Evolutionary conservation across 2,329 filamentous ascomycete genomes (phyloP).

Genomic region (Aspergillus sojae): DNA sequence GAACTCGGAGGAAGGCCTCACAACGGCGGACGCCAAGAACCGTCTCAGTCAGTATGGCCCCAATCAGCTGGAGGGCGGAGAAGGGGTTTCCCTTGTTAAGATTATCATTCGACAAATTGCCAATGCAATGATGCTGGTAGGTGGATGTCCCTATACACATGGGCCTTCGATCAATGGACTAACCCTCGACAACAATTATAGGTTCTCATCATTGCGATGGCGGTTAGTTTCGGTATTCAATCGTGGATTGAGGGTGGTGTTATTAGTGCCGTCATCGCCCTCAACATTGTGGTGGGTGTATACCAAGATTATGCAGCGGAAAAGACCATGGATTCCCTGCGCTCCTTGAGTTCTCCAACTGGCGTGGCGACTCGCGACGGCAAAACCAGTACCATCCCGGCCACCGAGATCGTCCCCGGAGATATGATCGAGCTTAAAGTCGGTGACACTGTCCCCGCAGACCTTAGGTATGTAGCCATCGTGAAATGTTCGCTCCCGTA

Average conservation of each 20-base stretch:
- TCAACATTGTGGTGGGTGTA: constrained; percentile 63
- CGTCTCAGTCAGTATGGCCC: constrained; percentile 61
- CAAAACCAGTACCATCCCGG: constrained; percentile 56
- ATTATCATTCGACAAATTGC: constrained; percentile 68
- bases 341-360: constrained; percentile 60
- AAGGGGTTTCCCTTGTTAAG: constrained; percentile 69
- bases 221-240: constrained; percentile 59
- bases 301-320: constrained; percentile 64
- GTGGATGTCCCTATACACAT: constrained; percentile 13
- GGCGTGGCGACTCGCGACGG: constrained; percentile 62
- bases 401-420: constrained; percentile 64
- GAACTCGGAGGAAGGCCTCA: constrained; percentile 61
- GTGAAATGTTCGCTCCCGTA: not conserved
- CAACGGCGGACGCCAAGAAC: constrained; percentile 54
- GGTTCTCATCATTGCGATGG: constrained; percentile 78
- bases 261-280: constrained; percentile 59
- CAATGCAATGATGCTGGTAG: constrained; percentile 70
- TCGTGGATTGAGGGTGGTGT: constrained; percentile 64
- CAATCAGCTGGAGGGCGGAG: constrained; percentile 67
- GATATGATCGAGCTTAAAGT: constrained; percentile 59
- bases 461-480: constrained; percentile 52
- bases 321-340: constrained; percentile 63
- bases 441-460: constrained; percentile 65
- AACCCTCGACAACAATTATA: constrained; percentile 38
- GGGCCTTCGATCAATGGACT: not conserved